phyloP scores from a whole-genome alignment of 345 rosid species.

The Sapria himalayana region DNA sequence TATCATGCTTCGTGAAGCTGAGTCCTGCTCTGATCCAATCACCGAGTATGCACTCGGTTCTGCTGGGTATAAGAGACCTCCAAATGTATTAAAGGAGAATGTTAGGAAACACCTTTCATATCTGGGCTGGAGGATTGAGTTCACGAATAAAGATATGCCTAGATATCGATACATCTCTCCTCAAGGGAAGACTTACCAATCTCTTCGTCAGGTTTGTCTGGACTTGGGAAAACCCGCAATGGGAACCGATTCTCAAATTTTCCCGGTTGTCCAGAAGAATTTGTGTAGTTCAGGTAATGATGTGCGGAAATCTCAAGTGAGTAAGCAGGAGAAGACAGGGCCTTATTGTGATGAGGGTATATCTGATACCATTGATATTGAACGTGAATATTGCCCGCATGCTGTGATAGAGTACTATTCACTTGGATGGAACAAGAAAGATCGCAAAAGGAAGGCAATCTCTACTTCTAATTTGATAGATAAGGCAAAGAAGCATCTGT shows the following conservation, averaged over 20 bases:
- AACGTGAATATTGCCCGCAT: constrained; percentile 25
- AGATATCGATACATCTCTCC: constrained; percentile 50
- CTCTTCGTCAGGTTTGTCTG: constrained; percentile 33
- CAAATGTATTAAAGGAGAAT: no score
- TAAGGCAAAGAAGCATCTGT: constrained; percentile 29
- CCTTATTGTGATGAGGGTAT: constrained; percentile 4
- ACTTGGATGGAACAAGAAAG: constrained; percentile 4
- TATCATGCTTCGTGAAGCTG: no score
- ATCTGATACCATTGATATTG: constrained; percentile 5
- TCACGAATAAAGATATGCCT: neutral
- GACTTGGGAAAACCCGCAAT: constrained; percentile 7
- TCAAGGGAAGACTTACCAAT: constrained; percentile 21
- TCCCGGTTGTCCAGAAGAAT: constrained; percentile 7
- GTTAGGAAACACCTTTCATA: constrained; percentile 35
- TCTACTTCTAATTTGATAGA: constrained; percentile 7
- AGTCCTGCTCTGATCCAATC: no score
- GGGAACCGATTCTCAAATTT: neutral
- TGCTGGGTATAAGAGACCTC: no score
- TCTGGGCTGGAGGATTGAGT: constrained; percentile 39
- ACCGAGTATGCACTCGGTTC: no score
- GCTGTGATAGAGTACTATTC: constrained; percentile 21
- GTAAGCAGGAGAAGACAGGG: constrained; percentile 1
- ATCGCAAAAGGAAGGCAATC: neutral
- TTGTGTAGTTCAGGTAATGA: constrained; percentile 1
- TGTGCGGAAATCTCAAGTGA: constrained; percentile 4